phyloP scores from a whole-genome alignment of 768 basidiomycete genomes.

The Cantharellus anzutake region DNA sequence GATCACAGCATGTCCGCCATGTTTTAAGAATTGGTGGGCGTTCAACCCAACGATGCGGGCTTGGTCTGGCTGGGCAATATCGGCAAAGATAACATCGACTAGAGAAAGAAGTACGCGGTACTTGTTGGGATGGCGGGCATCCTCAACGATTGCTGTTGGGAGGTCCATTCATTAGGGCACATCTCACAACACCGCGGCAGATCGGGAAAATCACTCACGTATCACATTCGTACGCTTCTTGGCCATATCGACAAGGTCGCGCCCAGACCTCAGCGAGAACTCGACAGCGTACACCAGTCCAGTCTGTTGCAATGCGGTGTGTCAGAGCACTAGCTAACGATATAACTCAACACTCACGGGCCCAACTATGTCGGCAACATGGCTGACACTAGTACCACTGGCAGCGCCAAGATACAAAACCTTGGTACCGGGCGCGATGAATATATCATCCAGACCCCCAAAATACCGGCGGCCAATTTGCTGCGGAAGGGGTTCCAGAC shows the following conservation, averaged over 20 bases:
- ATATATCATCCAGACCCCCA: slow-evolving; percentile 92
- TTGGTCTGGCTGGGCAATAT: slow-evolving; percentile 97
- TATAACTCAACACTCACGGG: slow-evolving; percentile 38
- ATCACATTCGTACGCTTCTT: slow-evolving; percentile 99
- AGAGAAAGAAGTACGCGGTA: slow-evolving; percentile 93
- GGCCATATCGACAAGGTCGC: slow-evolving; percentile 97
- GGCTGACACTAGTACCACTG: slow-evolving; percentile 92
- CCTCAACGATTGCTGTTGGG: slow-evolving; percentile 75
- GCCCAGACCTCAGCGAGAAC: slow-evolving; percentile 89
- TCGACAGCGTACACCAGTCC: slow-evolving; percentile 97
- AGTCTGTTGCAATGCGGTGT: slow-evolving; percentile 31
- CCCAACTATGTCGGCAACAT: slow-evolving; percentile 97
- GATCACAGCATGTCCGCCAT: slow-evolving; percentile 79
- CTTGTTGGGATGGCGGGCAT: slow-evolving; percentile 88
- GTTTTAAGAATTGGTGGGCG: slow-evolving; percentile 89
- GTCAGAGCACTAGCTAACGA: slow-evolving; percentile 2
- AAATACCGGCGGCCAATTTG: slow-evolving; percentile 91
- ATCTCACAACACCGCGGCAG: background rate
- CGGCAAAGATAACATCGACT: slow-evolving; percentile 96
- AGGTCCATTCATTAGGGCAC: background rate
- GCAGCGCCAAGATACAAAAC: slow-evolving; percentile 97
- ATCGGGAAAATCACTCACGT: slow-evolving; percentile 31
- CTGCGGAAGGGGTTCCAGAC: slow-evolving; percentile 99
- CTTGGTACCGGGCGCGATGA: slow-evolving; percentile 83
- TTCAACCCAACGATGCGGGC: slow-evolving; percentile 90